A percentile compares a stretch with the other conserved stretches of the same genome.
These are phyloP conservation scores for Pleurotus djamor DNA, from an alignment of 768 basidiomycete species.

Conservation along the genomic window DNA sequence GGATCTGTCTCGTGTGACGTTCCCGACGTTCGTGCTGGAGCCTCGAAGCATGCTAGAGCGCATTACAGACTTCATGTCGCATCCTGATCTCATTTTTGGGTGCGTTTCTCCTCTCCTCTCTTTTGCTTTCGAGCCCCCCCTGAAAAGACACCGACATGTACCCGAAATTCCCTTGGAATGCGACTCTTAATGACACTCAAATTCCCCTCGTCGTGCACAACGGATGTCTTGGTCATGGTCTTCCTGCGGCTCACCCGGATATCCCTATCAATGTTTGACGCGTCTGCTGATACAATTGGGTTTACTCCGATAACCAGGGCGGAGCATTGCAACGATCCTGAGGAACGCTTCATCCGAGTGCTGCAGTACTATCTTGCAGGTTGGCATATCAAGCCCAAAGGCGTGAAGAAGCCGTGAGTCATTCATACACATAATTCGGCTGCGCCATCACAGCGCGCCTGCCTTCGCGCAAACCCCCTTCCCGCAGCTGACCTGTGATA, in stretches of 20 bases:
- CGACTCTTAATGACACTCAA: background rate
- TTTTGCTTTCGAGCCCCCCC: slow-evolving; percentile 5
- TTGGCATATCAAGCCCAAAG: slow-evolving; percentile 99
- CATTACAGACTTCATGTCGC: slow-evolving; percentile 99
- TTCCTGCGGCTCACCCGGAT: background rate
- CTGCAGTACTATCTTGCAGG: slow-evolving; percentile 96
- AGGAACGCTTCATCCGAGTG: slow-evolving; percentile 90
- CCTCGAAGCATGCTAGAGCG: slow-evolving; percentile 97
- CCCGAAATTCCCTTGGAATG: background rate
- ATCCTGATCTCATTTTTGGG: slow-evolving; percentile 97
- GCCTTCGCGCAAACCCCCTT: background rate
- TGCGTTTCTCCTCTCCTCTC: slow-evolving; percentile 32
- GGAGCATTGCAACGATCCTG: slow-evolving; percentile 74
- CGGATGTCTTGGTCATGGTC: background rate
- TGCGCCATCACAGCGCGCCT: background rate
- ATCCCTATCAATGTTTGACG: slow-evolving; percentile 1
- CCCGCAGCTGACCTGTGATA: background rate
- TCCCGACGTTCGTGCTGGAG: slow-evolving; percentile 94
- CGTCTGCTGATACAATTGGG: background rate
- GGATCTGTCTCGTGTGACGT: slow-evolving; percentile 94
- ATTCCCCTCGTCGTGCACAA: background rate
- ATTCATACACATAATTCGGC: slow-evolving; percentile 5
- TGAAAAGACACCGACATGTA: slow-evolving; percentile 3
- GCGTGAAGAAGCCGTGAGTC: slow-evolving; percentile 97
- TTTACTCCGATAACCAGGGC: slow-evolving; percentile 47